These are phyloP conservation scores for Microcos paniculata DNA, from an alignment of 345 rosid genomes.

Conservation along the genomic window DNA sequence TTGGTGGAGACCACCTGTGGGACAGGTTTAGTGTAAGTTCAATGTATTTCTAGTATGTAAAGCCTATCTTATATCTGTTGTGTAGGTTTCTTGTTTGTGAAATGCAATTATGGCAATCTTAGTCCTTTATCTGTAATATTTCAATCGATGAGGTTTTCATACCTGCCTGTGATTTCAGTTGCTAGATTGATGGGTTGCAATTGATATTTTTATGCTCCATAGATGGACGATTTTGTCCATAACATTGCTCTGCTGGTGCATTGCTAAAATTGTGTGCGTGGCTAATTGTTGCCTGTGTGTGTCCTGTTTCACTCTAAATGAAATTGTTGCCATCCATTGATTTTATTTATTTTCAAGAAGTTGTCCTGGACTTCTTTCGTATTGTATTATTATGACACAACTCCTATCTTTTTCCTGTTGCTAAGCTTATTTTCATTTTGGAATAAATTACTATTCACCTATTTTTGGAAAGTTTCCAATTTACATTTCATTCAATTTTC, in stretches of 20 bases:
- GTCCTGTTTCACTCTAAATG: not conserved
- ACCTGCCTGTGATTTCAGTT: not conserved
- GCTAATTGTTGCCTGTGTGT: not conserved
- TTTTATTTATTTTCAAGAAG: not conserved
- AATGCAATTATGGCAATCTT: not conserved
- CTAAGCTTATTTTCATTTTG: constrained; percentile 6
- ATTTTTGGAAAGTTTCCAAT: constrained; percentile 1
- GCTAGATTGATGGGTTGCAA: not conserved
- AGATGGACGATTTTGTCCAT: not conserved
- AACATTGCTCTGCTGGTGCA: not conserved
- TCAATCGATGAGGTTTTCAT: not conserved
- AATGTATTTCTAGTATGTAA: constrained; percentile 3
- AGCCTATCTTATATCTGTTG: not conserved
- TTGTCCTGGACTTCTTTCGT: not conserved
- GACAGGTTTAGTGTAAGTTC: constrained; percentile 88
- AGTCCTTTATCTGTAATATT: not conserved
- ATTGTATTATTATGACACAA: not conserved
- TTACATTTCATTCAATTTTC: constrained; percentile 25
- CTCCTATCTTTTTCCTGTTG: not conserved
- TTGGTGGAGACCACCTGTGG: constrained; percentile 96
- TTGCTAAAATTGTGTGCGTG: not conserved
- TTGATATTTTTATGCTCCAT: not conserved
- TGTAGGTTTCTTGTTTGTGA: not conserved
- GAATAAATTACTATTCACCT: constrained; percentile 1
- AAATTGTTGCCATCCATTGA: not conserved